A percentile compares a stretch with the other conserved stretches of the same genome.
phyloP scores from a whole-genome alignment of 2,329 filamentous ascomycete species.

The Camillea tinctor region DNA sequence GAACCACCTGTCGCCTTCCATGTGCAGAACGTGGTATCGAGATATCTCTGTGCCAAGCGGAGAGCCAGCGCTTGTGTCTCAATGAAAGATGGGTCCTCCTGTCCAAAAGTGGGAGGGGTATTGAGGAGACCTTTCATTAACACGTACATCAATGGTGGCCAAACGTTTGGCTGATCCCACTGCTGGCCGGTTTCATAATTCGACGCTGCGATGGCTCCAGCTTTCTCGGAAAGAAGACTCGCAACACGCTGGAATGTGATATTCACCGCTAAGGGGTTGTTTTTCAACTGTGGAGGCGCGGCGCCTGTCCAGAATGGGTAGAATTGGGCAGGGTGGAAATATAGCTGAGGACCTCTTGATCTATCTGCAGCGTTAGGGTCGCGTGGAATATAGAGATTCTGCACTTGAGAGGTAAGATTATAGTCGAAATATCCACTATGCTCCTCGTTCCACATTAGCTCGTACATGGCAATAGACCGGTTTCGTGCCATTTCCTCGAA shows the following conservation, averaged over 20 bases:
- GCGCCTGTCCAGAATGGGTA: conserved; percentile 71
- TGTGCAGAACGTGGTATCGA: conserved; percentile 68
- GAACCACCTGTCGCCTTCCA: conserved; percentile 67
- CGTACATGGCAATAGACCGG: conserved; percentile 61
- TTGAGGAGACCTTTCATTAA: conserved; percentile 61
- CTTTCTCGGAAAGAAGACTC: conserved; percentile 48
- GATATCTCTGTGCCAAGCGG: conserved; percentile 61
- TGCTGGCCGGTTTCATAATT: conserved; percentile 62
- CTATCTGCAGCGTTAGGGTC: conserved; percentile 47
- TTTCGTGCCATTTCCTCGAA: conserved; percentile 51
- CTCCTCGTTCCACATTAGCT: conserved; percentile 63
- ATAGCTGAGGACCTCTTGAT: conserved; percentile 54
- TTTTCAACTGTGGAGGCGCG: conserved; percentile 54
- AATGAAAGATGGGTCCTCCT: conserved; percentile 52
- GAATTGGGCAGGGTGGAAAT: conserved; percentile 60
- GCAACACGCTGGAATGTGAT: conserved; percentile 53
- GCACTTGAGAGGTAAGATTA: conserved; percentile 58
- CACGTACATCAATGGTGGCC: conserved; percentile 66
- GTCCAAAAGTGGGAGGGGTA: conserved; percentile 55
- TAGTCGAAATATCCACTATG: conserved; percentile 67
- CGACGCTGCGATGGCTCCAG: conserved; percentile 61
- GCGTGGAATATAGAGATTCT: conserved; percentile 52
- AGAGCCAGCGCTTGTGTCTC: conserved; percentile 56
- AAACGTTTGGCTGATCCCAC: conserved; percentile 70
- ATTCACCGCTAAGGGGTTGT: conserved; percentile 58